Evolutionary conservation across 345 rosid species (phyloP).

Genomic region (Gossypium mustelinum): DNA sequence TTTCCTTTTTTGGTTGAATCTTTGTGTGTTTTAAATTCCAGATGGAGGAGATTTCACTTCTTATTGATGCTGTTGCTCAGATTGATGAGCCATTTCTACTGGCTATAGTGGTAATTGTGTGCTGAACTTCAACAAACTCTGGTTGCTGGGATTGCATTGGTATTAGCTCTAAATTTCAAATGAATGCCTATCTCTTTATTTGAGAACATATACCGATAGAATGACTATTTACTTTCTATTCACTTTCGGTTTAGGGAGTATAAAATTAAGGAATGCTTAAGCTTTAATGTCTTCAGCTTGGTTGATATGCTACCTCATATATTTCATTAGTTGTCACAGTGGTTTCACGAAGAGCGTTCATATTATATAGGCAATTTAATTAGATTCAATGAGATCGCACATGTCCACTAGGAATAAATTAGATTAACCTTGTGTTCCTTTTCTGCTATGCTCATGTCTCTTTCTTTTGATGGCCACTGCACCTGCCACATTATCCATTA

Average conservation of each 20-base stretch:
- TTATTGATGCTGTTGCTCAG: slow-evolving; percentile 78
- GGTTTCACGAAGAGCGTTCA: not conserved
- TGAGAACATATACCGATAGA: slow-evolving; percentile 9
- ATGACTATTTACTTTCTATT: not conserved
- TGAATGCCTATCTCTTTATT: slow-evolving; percentile 2
- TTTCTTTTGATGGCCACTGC: not conserved
- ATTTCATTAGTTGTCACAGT: not conserved
- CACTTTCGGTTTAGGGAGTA: slow-evolving; percentile 16
- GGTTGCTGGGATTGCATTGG: slow-evolving; percentile 93
- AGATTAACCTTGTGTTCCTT: not conserved
- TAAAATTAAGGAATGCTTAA: slow-evolving; percentile 9
- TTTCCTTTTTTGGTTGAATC: slow-evolving; percentile 33
- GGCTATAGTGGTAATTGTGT: slow-evolving; percentile 99
- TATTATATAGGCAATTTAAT: not conserved
- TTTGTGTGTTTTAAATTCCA: slow-evolving; percentile 36
- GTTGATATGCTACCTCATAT: not conserved
- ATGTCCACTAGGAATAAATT: not conserved
- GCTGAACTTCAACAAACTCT: slow-evolving; percentile 97
- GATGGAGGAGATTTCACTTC: slow-evolving; percentile 97
- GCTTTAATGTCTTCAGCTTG: not conserved
- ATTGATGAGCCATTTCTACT: slow-evolving; percentile 93
- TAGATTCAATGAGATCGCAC: not conserved
- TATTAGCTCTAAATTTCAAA: slow-evolving; percentile 85
- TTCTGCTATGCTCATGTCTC: not conserved
- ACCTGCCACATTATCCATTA: not conserved